Conservation (phyloP, 2,329 filamentous ascomycete genomes). For the Botrytis squamosa region DNA sequence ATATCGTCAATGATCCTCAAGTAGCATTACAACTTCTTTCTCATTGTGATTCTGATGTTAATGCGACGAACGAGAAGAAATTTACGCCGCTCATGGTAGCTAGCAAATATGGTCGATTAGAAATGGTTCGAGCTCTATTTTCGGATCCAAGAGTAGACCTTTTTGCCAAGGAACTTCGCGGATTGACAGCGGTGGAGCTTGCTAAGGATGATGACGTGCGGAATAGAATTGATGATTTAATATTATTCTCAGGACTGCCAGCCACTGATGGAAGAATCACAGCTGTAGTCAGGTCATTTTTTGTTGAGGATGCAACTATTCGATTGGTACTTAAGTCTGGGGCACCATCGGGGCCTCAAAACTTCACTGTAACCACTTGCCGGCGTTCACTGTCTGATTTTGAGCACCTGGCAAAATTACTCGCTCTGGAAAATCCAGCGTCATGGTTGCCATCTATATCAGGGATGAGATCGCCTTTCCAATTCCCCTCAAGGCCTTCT, state of each 20-base stretch:
- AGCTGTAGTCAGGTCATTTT: conserved; percentile 90
- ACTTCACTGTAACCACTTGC: conserved; percentile 92
- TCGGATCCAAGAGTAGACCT: conserved; percentile 84
- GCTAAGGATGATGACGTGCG: conserved; percentile 97
- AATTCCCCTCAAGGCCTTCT: conserved; percentile 89
- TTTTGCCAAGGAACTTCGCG: conserved; percentile 77
- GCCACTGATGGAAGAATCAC: conserved; percentile 79
- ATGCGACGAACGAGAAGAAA: conserved; percentile 89
- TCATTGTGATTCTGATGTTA: conserved; percentile 90
- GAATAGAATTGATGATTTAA: conserved; percentile 92
- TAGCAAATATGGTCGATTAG: conserved; percentile 94
- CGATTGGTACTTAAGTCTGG: conserved; percentile 93
- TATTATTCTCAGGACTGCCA: conserved; percentile 72
- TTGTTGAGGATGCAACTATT: conserved; percentile 93
- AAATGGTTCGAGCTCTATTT: conserved; percentile 87
- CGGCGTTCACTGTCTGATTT: conserved; percentile 86
- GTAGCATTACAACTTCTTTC: conserved; percentile 74
- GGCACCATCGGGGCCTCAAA: conserved; percentile 75
- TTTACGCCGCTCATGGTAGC: conserved; percentile 98
- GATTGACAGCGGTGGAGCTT: conserved; percentile 89
- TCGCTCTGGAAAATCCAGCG: conserved; percentile 86
- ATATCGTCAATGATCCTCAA: conserved; percentile 85
- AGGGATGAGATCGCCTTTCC: conserved; percentile 81
- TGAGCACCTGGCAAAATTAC: conserved; percentile 79
- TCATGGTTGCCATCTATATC: conserved; percentile 86